A percentile compares a stretch with the other conserved stretches of the same genome.
Evolutionary conservation across 2,329 filamentous ascomycete genomes (phyloP).

Genomic region (Ophiostoma piceae): DNA sequence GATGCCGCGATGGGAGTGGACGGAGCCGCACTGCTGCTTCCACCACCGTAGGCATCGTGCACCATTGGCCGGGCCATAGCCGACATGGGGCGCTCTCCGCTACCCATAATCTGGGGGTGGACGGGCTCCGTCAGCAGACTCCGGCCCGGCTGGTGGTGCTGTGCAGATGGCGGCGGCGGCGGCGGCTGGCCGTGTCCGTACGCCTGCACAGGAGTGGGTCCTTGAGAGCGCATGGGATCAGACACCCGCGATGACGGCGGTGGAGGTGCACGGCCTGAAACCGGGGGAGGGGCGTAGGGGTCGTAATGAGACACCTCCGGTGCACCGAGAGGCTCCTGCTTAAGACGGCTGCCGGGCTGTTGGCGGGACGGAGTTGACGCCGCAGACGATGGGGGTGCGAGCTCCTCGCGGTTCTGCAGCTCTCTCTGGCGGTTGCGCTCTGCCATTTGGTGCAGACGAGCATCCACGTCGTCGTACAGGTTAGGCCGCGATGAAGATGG

Average conservation of each 20-base stretch:
- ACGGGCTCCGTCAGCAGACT: constrained; percentile 26
- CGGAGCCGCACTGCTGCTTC: constrained; percentile 23
- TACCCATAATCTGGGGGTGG: constrained; percentile 24
- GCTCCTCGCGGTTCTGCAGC: constrained; percentile 29
- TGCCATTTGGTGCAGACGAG: constrained; percentile 35
- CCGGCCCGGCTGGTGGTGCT: constrained; percentile 21
- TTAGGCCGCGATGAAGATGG: constrained; percentile 27
- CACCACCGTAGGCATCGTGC: constrained; percentile 17
- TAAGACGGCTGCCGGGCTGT: constrained; percentile 15
- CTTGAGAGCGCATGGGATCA: constrained; percentile 16
- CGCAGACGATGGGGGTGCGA: constrained; percentile 24
- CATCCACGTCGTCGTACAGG: constrained; percentile 25
- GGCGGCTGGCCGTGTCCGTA: constrained; percentile 16
- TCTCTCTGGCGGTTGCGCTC: constrained; percentile 28
- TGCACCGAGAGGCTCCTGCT: constrained; percentile 18
- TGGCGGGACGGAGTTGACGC: constrained; percentile 11
- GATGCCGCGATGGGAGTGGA: constrained; percentile 32
- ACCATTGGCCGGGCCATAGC: constrained; percentile 34
- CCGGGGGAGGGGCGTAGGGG: constrained; percentile 16
- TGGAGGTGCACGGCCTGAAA: constrained; percentile 9
- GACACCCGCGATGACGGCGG: not conserved
- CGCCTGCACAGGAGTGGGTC: not conserved
- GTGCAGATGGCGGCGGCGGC: not conserved
- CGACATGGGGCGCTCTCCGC: constrained; percentile 12
- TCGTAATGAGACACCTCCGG: constrained; percentile 22